Base-by-base conservation (phyloP, 768 basidiomycete genomes). In the Boletus sp. region DNA sequence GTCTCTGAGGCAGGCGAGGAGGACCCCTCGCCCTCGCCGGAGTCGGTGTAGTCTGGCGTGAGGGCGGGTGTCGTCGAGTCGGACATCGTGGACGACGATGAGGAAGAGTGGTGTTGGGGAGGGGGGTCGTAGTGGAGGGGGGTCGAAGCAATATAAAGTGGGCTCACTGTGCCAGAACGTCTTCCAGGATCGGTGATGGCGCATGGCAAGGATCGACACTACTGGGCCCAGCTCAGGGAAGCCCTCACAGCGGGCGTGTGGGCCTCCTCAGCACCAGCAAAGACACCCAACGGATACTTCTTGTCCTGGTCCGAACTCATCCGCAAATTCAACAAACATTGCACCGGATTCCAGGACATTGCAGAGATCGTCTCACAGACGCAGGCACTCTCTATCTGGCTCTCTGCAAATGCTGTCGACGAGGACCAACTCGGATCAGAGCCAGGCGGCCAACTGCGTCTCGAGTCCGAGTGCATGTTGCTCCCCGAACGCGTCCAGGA, bases 281-380 rank as follows among this genome's bases (percentile, higher is more conserved):
- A 80, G 61, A 73, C 81, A 1, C 79, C 78, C 32, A 81, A 82
- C 32, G 86, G 81, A 14, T 57, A 65, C 0, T 62, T 70, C 5
- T 69, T 94, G 15, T 75, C 85, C 11, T 94, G 92, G 92, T 77
- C 84, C 2, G 88, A 91, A 65, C 81, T 94, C 12, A 73, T 94
- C 40, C 82, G 90, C 61, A 94, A 94, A 72, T 92, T 91, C 75
- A 86, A 89, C 69, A 94, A 94, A 61, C 92, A 94, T 62, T 88
- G 86, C 64, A 71, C 70, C 6, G 85, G 86, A 0, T 84, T 78
- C 62, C 64, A 70, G 58, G 84, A 86, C 55, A 75, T 88, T 14
- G 78, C 84, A 4, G 84, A 87, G 62, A 77, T 90, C 57, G 88
- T 86, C 17, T 81, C 78, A 0, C 83, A 87, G 64, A 90, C 84